A percentile compares a stretch with the other conserved stretches of the same genome.
Evolutionary conservation across 148 eudicot genomes (phyloP).

Genomic region (Chenopodium album): DNA sequence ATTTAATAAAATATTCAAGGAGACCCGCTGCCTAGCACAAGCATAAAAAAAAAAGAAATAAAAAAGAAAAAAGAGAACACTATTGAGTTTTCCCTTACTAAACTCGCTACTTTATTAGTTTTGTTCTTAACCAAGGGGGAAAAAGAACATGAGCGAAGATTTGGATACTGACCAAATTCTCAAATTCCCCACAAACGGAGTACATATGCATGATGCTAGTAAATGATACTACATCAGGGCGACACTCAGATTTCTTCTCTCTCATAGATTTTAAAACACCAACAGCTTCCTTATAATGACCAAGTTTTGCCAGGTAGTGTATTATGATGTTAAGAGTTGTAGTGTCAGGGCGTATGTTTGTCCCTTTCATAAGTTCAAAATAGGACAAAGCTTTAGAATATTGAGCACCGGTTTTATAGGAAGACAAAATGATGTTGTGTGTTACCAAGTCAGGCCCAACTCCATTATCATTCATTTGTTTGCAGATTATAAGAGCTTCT

Average conservation of each 20-base stretch:
- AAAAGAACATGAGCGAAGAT: no score
- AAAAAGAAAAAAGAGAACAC: no score
- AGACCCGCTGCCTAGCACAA: no score
- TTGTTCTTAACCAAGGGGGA: no score
- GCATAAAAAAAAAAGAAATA: no score
- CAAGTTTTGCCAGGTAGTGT: constrained; percentile 72
- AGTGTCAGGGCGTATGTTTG: constrained; percentile 74
- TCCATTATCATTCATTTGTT: constrained; percentile 92
- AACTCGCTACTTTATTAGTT: no score
- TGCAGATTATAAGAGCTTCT: constrained; percentile 87
- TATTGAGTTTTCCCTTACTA: no score
- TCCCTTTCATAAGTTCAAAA: constrained; percentile 90
- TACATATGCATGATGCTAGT: constrained; percentile 96
- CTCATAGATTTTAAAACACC: constrained; percentile 79
- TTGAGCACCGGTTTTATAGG: constrained; percentile 82
- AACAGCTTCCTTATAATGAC: constrained; percentile 62
- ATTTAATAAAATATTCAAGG: no score
- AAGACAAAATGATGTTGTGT: constrained; percentile 85
- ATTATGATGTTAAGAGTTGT: constrained; percentile 77
- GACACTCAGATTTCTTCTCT: constrained; percentile 60
- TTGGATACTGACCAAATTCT: constrained; percentile 30
- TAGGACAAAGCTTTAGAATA: constrained; percentile 85
- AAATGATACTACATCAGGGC: constrained; percentile 77
- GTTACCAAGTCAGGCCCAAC: constrained; percentile 96
- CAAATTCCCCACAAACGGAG: constrained; percentile 75